phyloP scores from a whole-genome alignment of 805 yeast genomes.

The Wilhelminamyces savonicus region DNA sequence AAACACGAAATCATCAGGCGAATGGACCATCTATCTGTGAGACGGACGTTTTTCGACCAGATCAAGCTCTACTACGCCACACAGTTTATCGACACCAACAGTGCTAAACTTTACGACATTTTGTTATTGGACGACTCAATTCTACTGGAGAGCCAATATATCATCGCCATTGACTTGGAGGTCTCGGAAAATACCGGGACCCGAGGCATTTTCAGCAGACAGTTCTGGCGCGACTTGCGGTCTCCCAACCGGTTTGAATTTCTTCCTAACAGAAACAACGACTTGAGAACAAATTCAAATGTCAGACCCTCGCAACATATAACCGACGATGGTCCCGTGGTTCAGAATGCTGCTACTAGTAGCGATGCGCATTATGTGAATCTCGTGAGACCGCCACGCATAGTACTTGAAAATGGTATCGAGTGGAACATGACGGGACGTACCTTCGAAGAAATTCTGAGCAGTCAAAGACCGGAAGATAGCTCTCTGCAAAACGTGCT shows the following conservation, averaged over 20 bases:
- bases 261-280: slow-evolving; percentile 11
- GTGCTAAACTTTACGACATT: slow-evolving; percentile 1
- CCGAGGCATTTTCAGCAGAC: slow-evolving; percentile 19
- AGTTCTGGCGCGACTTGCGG: slow-evolving; percentile 18
- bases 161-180: slow-evolving; percentile 8
- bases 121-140: slow-evolving; percentile 6
- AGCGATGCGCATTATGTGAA: too few relatives aligned
- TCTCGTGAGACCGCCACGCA: too few relatives aligned
- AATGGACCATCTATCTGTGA: slow-evolving; percentile 12
- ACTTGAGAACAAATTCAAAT: too few relatives aligned
- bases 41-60: slow-evolving; percentile 22
- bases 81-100: not conserved
- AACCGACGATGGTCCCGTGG: too few relatives aligned
- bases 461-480: too few relatives aligned
- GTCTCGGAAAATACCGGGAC: slow-evolving; percentile 11
- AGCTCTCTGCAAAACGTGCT: too few relatives aligned
- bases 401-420: too few relatives aligned
- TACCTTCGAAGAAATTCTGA: too few relatives aligned
- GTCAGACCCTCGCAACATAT: too few relatives aligned
- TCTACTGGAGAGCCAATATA: not conserved
- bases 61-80: slow-evolving; percentile 9
- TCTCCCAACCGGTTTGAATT: slow-evolving; percentile 15
- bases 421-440: too few relatives aligned
- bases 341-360: too few relatives aligned
- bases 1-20: too few relatives aligned